These are phyloP conservation scores for Trifolium fragiferum DNA, from an alignment of 306 rosid genomes.

Conservation along the genomic window DNA sequence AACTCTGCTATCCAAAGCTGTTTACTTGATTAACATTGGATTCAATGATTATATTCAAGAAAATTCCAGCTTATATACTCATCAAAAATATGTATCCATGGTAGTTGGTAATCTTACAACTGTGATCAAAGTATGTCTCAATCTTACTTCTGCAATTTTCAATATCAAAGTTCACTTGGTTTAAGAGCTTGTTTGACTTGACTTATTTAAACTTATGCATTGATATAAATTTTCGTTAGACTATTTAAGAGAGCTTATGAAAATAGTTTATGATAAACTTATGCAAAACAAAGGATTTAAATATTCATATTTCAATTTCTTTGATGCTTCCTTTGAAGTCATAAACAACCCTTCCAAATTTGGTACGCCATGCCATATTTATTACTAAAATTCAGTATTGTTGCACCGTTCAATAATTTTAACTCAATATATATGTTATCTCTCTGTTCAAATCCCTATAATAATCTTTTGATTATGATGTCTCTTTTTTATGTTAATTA, in stretches of 20 bases:
- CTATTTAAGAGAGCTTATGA: background rate
- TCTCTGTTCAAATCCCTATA: too few species aligned
- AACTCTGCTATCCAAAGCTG: conserved; percentile 55
- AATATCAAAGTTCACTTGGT: background rate
- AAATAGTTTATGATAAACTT: too few species aligned
- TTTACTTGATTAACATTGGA: conserved; percentile 67
- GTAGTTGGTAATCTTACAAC: conserved; percentile 71
- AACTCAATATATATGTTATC: too few species aligned
- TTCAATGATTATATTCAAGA: conserved; percentile 57
- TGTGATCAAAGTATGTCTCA: conserved; percentile 57
- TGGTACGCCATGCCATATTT: conserved; percentile 45
- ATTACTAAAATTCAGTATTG: too few species aligned
- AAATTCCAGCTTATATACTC: conserved; percentile 42
- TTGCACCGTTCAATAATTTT: too few species aligned
- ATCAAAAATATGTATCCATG: conserved; percentile 51
- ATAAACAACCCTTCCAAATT: conserved; percentile 55
- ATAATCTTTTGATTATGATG: too few species aligned
- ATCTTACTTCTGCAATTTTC: background rate
- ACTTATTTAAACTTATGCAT: too few species aligned
- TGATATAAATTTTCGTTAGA: too few species aligned
- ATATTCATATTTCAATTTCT: conserved; percentile 48
- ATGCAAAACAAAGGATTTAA: conserved; percentile 59
- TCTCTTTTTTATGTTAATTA: too few species aligned
- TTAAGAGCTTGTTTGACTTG: background rate
- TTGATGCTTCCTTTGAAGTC: background rate